These are phyloP conservation scores for Geum urbanum DNA, from an alignment of 306 rosid species.

Conservation along the genomic window DNA sequence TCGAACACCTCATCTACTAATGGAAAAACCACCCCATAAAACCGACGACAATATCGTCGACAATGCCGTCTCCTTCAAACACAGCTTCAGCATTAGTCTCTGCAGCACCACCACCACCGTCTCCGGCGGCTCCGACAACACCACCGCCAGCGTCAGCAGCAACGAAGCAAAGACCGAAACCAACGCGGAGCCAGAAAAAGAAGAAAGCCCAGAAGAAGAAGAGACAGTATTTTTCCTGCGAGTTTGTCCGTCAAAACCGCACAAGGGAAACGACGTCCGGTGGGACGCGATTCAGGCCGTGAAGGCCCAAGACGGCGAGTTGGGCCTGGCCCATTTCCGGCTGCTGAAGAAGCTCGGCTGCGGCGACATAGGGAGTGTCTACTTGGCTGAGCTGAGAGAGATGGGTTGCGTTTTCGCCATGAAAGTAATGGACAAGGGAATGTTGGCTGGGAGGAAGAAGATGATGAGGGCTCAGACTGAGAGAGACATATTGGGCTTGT, in stretches of 20 bases:
- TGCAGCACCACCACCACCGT: constrained; percentile 34
- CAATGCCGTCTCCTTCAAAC: constrained; percentile 20
- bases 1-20: constrained; percentile 10
- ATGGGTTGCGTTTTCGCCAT: constrained; percentile 47
- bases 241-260: constrained; percentile 46
- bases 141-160: constrained; percentile 29
- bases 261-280: constrained; percentile 46
- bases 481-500: constrained; percentile 44
- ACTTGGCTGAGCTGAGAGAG: constrained; percentile 50
- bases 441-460: constrained; percentile 53
- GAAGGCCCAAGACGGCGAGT: constrained; percentile 36
- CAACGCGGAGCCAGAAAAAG: constrained; percentile 15
- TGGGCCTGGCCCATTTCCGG: constrained; percentile 48
- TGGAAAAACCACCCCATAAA: constrained; percentile 29
- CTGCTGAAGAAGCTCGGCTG: constrained; percentile 62
- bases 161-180: constrained; percentile 28
- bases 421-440: constrained; percentile 53
- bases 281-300: constrained; percentile 50
- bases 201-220: not conserved
- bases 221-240: constrained; percentile 21
- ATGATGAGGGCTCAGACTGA: constrained; percentile 50
- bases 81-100: constrained; percentile 34
- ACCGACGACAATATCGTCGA: constrained; percentile 12
- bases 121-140: constrained; percentile 27
- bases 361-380: constrained; percentile 60